phyloP scores from a whole-genome alignment of 2,329 filamentous ascomycete species.

The Xylogone sp. region DNA sequence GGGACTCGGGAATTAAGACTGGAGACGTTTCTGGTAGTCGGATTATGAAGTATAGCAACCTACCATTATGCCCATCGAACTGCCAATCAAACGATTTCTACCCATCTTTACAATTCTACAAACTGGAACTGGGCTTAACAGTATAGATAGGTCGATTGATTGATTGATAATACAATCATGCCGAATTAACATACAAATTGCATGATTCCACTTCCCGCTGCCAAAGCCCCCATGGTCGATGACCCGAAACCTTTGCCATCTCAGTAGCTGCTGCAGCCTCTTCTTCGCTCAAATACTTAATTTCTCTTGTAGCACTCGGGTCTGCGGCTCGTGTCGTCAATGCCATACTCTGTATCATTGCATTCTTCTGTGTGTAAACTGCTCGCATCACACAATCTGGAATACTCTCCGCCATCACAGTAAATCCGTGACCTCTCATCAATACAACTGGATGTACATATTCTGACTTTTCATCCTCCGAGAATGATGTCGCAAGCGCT shows the following conservation, averaged over 20 bases:
- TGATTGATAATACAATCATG: too few species aligned
- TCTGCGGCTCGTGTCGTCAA: constrained; percentile 18
- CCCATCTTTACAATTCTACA: too few species aligned
- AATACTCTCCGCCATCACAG: constrained; percentile 32
- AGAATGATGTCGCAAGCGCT: constrained; percentile 31
- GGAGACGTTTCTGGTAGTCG: too few species aligned
- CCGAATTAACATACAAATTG: constrained; percentile 22
- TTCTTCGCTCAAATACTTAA: constrained; percentile 17
- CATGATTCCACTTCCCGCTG: constrained; percentile 22
- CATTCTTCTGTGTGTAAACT: constrained; percentile 41
- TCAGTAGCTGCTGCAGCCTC: constrained; percentile 18
- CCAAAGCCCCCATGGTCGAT: constrained; percentile 28
- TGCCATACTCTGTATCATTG: constrained; percentile 36
- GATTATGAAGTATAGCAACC: too few species aligned
- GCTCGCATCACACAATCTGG: constrained; percentile 37
- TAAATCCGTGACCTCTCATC: constrained; percentile 43
- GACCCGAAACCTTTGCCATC: constrained; percentile 24
- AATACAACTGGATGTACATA: constrained; percentile 31
- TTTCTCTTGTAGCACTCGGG: not conserved
- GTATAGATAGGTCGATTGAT: too few species aligned
- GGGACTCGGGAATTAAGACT: too few species aligned
- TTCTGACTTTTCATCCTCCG: constrained; percentile 2
- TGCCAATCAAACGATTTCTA: too few species aligned
- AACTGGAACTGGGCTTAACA: too few species aligned
- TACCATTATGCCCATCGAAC: too few species aligned